Percentiles rank a stretch among this genome's conserved stretches.
These are phyloP conservation scores for Epichloe gansuensis DNA, from an alignment of 2,329 filamentous ascomycete genomes.

Conservation along the genomic window DNA sequence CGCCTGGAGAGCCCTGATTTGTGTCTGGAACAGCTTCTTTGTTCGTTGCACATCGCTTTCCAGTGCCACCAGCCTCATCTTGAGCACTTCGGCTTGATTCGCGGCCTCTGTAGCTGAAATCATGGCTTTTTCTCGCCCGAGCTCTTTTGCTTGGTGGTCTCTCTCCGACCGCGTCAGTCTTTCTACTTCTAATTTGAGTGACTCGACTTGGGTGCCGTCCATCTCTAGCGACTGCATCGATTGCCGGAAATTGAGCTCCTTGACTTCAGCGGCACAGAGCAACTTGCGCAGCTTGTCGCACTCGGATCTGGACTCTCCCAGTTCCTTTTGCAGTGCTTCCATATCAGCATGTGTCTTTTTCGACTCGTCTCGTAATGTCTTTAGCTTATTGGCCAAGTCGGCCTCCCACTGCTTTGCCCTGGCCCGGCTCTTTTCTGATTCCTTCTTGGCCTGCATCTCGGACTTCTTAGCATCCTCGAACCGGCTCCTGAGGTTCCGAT, in stretches of 20 bases:
- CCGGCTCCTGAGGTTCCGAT: conserved; percentile 58
- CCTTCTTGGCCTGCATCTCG: conserved; percentile 57
- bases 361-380: conserved; percentile 54
- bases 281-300: conserved; percentile 51
- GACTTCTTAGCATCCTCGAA: conserved; percentile 60
- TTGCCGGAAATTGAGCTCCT: conserved; percentile 51
- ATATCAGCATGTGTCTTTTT: conserved; percentile 50
- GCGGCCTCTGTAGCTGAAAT: conserved; percentile 46
- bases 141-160: conserved; percentile 50
- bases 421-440: conserved; percentile 57
- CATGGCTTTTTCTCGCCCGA: conserved; percentile 42
- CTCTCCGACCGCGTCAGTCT: conserved; percentile 48
- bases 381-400: conserved; percentile 54
- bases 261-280: conserved; percentile 55
- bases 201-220: conserved; percentile 46
- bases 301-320: conserved; percentile 46
- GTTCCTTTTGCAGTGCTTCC: conserved; percentile 41
- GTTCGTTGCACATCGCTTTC: conserved; percentile 34
- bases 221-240: conserved; percentile 50
- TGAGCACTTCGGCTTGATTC: conserved; percentile 44
- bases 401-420: conserved; percentile 69
- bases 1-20: conserved; percentile 33
- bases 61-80: conserved; percentile 41
- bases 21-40: conserved; percentile 31
- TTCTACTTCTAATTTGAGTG: conserved; percentile 44